Conservation (phyloP, 257 asterid species). For the Apocynum venetum region DNA sequence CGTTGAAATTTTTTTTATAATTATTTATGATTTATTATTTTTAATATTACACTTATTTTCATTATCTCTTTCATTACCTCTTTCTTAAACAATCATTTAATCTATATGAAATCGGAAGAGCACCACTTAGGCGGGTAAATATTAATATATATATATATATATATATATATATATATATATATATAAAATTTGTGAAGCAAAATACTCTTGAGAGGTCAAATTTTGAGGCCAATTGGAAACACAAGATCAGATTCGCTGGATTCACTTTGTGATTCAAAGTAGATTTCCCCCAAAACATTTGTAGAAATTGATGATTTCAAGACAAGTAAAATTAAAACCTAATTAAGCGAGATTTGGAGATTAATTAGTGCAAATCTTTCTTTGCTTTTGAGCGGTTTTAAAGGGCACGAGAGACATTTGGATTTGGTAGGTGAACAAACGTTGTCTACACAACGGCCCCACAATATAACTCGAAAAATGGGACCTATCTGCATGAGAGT, state of each 20-base stretch:
- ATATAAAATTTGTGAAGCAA: too few species aligned
- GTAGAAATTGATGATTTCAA: constrained; percentile 1
- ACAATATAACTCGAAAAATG: background rate
- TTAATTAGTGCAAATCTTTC: background rate
- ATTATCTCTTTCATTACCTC: too few species aligned
- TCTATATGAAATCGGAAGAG: too few species aligned
- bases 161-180: too few species aligned
- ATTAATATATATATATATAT: too few species aligned
- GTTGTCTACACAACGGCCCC: constrained; percentile 19
- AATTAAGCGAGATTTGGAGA: background rate
- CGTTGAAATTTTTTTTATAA: too few species aligned
- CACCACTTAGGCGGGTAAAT: too few species aligned
- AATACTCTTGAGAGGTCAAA: too few species aligned
- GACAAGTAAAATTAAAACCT: background rate
- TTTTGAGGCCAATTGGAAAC: background rate
- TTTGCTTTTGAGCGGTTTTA: constrained; percentile 12
- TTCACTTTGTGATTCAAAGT: background rate
- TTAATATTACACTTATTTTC: too few species aligned
- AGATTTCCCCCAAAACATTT: background rate
- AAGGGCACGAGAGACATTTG: constrained; percentile 26
- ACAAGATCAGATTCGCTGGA: constrained; percentile 12
- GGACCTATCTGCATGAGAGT: constrained; percentile 8
- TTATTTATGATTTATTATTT: too few species aligned
- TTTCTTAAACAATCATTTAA: too few species aligned
- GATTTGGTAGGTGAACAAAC: constrained; percentile 46